A percentile compares a stretch with the other conserved stretches of the same genome.
Conservation (phyloP, 2,329 filamentous ascomycete species). For the Sclerotinia nivalis region DNA sequence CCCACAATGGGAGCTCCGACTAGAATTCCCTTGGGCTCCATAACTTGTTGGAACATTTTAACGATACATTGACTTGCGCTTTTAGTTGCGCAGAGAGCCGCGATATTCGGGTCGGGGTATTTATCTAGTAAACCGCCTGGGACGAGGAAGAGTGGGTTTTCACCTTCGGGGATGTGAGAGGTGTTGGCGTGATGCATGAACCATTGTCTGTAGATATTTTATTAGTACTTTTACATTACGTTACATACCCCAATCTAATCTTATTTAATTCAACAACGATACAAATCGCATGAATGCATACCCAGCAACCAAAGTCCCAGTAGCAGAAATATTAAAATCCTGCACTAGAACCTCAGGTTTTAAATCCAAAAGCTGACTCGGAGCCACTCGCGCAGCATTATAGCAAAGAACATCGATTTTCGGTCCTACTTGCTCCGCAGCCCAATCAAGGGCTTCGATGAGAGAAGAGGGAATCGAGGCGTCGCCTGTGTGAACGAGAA, state of each 20-base stretch:
- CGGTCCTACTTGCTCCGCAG: neutral
- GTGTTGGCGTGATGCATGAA: constrained; percentile 10
- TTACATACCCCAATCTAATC: too few relatives aligned
- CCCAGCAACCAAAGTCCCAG: constrained; percentile 14
- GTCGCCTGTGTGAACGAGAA: constrained; percentile 10
- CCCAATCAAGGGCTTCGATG: constrained; percentile 14
- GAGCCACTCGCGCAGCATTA: constrained; percentile 7
- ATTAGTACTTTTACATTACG: neutral
- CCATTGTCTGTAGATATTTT: neutral
- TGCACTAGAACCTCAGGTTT: neutral
- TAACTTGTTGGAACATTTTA: constrained; percentile 12
- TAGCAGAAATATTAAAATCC: constrained; percentile 8
- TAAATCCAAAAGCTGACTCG: neutral
- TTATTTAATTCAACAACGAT: neutral
- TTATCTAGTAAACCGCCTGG: neutral
- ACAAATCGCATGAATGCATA: neutral
- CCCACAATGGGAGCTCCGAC: constrained; percentile 15
- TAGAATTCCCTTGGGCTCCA: neutral
- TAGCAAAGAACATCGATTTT: constrained; percentile 17
- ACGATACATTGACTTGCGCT: constrained; percentile 17
- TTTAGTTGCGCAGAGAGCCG: neutral
- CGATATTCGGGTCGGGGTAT: constrained; percentile 5
- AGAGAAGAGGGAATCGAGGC: constrained; percentile 2
- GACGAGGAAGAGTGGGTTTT: constrained; percentile 8
- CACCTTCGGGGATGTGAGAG: neutral